Evolutionary conservation across 2,329 filamentous ascomycete genomes (phyloP), one percentile per base, ranked within the genome.

Genomic region (Aspergillus udagawae): DNA sequence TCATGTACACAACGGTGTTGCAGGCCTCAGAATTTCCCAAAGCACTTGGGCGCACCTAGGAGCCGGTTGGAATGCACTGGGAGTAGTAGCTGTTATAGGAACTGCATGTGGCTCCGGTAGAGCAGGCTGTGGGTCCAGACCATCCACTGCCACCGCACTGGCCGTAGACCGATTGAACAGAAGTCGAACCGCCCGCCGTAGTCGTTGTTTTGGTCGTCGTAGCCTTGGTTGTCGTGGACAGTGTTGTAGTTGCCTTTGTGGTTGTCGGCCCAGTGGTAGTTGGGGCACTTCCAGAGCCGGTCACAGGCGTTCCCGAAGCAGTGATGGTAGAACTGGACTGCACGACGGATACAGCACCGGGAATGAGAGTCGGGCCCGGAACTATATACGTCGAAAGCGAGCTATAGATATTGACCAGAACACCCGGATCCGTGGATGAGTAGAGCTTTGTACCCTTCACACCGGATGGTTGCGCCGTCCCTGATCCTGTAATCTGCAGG

Each of bases 381-480:
- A 63, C 47, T 4, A 57, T 52, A 49, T 64, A 65, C 10, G 54
- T 53, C n/a, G 32, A 38, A 38, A 65, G 29, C 7, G 58, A 54
- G 25, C 52, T 50, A 48, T 85, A 86, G 70, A 86, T 77, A 76
- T 82, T 81, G 76, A 84, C 73, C 58, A 77, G 61, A 64, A 87
- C 81, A 53, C 84, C 84, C n/a, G 80, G 70, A 65, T 86, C 83
- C 35, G 73, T 70, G 56, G 75, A 72, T 41, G 72, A 82, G 76
- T 86, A 87, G 12, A 86, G 75, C 52, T 73, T 69, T 2, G 79
- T 82, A 20, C 77, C 83, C 3, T 75, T 63, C 3, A 75, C 75
- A 54, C 82, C 83, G 32, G 71, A 65, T 4, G 79, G 77, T 51
- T 75, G 56, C 44, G 62, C 71, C 9, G 74, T 75, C 20, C 79